Conservation (phyloP, 768 basidiomycete genomes). For the Pulveroboletus sp. region DNA sequence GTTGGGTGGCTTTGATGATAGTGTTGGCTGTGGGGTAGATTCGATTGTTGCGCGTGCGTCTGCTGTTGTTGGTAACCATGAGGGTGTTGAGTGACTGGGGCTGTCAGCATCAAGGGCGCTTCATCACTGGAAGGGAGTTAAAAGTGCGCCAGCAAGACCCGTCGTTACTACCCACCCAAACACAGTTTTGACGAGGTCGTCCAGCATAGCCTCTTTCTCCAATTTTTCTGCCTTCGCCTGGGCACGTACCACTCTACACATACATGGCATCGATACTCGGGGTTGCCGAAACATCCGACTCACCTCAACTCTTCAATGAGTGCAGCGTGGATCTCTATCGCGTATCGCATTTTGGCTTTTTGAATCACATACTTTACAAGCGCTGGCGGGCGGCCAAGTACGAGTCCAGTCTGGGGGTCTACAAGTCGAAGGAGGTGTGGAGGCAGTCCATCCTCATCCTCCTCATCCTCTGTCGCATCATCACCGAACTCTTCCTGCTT, state of each 20-base stretch:
- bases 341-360: slow-evolving; percentile 71
- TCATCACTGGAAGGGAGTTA: slow-evolving; percentile 21
- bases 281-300: neutral
- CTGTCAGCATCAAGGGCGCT: slow-evolving; percentile 15
- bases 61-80: slow-evolving; percentile 9
- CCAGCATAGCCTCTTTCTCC: slow-evolving; percentile 58
- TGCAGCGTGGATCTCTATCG: slow-evolving; percentile 59
- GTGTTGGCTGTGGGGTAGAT: slow-evolving; percentile 8
- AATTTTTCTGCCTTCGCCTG: slow-evolving; percentile 51
- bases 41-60: slow-evolving; percentile 4
- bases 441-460: slow-evolving; percentile 48
- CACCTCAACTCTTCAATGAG: slow-evolving; percentile 59
- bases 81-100: slow-evolving; percentile 1
- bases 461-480: slow-evolving; percentile 25
- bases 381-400: slow-evolving; percentile 62
- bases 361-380: slow-evolving; percentile 66
- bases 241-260: slow-evolving; percentile 37
- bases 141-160: neutral
- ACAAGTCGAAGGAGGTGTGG: slow-evolving; percentile 45
- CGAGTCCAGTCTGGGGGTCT: slow-evolving; percentile 56
- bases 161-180: slow-evolving; percentile 45
- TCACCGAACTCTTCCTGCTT: slow-evolving; percentile 16
- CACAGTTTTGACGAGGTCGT: slow-evolving; percentile 42
- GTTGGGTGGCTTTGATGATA: slow-evolving; percentile 8
- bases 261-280: neutral